phyloP scores from a whole-genome alignment of 257 asterid species.

The Solanum tarapatanum region DNA sequence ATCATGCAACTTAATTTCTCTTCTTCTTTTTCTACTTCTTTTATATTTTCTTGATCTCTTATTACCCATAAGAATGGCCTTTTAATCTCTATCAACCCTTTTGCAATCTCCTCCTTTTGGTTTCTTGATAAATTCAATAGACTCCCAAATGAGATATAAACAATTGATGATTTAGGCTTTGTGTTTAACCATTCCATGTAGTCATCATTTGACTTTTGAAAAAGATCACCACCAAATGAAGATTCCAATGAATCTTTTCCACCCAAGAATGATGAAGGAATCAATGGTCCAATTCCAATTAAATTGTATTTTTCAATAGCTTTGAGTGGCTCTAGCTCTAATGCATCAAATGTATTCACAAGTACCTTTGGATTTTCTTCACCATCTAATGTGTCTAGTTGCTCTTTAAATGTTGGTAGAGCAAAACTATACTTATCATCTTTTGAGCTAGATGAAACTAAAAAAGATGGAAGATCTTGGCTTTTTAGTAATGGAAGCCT shows the following conservation, averaged over 20 bases:
- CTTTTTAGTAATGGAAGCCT: constrained; percentile 11
- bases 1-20: constrained; percentile 6
- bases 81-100: constrained; percentile 1
- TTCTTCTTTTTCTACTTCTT: not conserved
- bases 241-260: constrained; percentile 3
- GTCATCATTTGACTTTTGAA: constrained; percentile 1
- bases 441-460: constrained; percentile 6
- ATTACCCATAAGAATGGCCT: constrained; percentile 29
- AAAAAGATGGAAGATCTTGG: constrained; percentile 26
- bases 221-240: constrained; percentile 5
- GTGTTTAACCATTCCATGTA: constrained; percentile 17
- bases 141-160: constrained; percentile 27
- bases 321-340: constrained; percentile 7
- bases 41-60: not conserved
- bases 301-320: constrained; percentile 11
- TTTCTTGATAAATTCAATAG: not conserved
- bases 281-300: constrained; percentile 28
- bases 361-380: constrained; percentile 6
- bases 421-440: not conserved
- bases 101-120: constrained; percentile 18
- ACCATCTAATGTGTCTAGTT: constrained; percentile 8
- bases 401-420: constrained; percentile 10
- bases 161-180: constrained; percentile 4
- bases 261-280: constrained; percentile 11
- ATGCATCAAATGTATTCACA: constrained; percentile 19